Evolutionary conservation across 2,329 filamentous ascomycete species (phyloP).

Genomic region (Taxawa tesnikishii): DNA sequence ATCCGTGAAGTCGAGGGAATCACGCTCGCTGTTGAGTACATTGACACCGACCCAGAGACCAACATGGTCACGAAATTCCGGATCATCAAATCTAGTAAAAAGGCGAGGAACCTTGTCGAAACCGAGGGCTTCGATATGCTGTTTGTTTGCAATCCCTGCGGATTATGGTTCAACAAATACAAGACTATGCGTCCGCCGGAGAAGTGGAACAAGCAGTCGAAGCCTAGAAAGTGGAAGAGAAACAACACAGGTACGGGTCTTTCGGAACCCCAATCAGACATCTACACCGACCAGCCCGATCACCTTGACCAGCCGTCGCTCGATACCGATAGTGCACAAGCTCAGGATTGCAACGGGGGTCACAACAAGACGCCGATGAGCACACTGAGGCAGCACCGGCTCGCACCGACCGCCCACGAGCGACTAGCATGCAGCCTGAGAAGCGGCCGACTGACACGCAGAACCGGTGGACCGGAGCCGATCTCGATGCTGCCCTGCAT

Average conservation of each 20-base stretch:
- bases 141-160: constrained; percentile 87
- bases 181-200: constrained; percentile 72
- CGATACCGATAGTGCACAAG: constrained; percentile 8
- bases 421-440: constrained; percentile 34
- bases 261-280: constrained; percentile 8
- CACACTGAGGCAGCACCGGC: constrained; percentile 1
- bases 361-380: constrained; percentile 2
- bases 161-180: constrained; percentile 86
- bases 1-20: constrained; percentile 61
- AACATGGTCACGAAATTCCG: constrained; percentile 56
- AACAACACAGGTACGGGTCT: constrained; percentile 4
- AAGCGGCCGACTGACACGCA: constrained; percentile 20
- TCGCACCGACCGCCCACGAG: constrained; percentile 29
- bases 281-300: constrained; percentile 7
- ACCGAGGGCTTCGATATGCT: constrained; percentile 50
- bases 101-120: constrained; percentile 15
- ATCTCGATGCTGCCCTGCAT: constrained; percentile 26
- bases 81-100: constrained; percentile 68
- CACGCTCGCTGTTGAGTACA: constrained; percentile 60
- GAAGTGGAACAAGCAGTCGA: constrained; percentile 47
- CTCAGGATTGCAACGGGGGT: constrained; percentile 6
- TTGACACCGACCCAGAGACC: constrained; percentile 47
- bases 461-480: constrained; percentile 10
- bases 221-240: constrained; percentile 16
- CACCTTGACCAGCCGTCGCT: too few species aligned